phyloP scores from a whole-genome alignment of 2,329 filamentous ascomycete species.

The Fusarium coicis region DNA sequence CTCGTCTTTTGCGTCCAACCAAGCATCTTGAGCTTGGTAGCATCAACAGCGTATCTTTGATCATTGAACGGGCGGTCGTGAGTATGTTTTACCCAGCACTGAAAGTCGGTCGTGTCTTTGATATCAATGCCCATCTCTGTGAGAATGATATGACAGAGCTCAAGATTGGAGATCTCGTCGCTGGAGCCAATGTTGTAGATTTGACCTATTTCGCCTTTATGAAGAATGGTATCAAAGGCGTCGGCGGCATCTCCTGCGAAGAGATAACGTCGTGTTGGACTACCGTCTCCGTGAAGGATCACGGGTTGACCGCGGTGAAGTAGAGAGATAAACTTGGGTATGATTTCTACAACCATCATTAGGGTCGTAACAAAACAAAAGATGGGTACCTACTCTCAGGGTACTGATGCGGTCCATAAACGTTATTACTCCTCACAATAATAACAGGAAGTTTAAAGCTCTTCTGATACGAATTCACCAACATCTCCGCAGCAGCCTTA shows the following conservation, averaged over 20 bases:
- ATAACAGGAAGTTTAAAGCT: constrained; percentile 84
- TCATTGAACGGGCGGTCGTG: neutral
- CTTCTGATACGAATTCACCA: constrained; percentile 83
- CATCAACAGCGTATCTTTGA: neutral
- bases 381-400: constrained; percentile 73
- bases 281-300: constrained; percentile 81
- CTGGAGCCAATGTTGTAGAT: constrained; percentile 85
- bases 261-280: constrained; percentile 78
- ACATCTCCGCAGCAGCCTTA: constrained; percentile 86
- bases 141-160: constrained; percentile 61
- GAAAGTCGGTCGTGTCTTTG: neutral
- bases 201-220: constrained; percentile 78
- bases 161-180: constrained; percentile 80
- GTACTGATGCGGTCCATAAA: constrained; percentile 86
- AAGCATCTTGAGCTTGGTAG: neutral
- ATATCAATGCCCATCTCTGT: neutral
- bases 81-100: neutral
- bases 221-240: constrained; percentile 84
- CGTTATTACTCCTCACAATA: constrained; percentile 85
- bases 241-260: constrained; percentile 83
- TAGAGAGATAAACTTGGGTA: constrained; percentile 83
- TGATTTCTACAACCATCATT: constrained; percentile 69
- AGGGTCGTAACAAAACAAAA: rapidly evolving
- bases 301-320: constrained; percentile 76
- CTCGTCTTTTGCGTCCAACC: neutral